Base-by-base conservation (phyloP, 2,329 filamentous ascomycete species). In the Sordariomycetes sp. region DNA sequence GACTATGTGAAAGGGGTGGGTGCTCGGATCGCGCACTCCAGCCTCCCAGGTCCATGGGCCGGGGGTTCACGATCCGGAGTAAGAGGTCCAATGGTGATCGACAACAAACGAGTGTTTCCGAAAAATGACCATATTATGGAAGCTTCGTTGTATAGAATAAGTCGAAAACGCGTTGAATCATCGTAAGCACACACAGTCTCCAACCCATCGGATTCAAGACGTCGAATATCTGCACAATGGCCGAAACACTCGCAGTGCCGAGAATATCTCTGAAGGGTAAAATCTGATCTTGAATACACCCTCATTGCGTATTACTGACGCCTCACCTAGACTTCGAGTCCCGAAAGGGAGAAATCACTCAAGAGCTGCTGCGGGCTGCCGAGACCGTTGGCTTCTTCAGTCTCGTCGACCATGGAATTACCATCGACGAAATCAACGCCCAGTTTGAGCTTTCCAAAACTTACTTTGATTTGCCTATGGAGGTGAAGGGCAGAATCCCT, bases 341-440 rank as follows among this genome's bases (percentile, higher is more conserved):
- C 8, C 61, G 68, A 27, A 61, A 67, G 43, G 57, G 66, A 30
- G 53, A 63, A 21, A 72, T 72, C 39, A 68, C 65, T 1, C 34
- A 46, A 3, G 49, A 72, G 37, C 56, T 72, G 9, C 50, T 68
- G 33, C 36, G 59, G 21, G 68, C 68, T 3, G 65, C 68, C 2
- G 66, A 71, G 39, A 66, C 65, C 20, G 61, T 63, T 23, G 68
- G 69, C 8, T 72, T 73, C 55, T 73, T 74, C 49, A 65, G 60
- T 23, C 40, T 72, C 3, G 49, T 42, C 2, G 40, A 42, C 36
- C 40, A 42, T 17, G 40, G 40, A 5, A 42, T 42, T 18, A 32
- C 33, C 19, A 18, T 40, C 17, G 64, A 68, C 32, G 70, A 68
- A 38, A 42, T 48, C 4, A 55, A 42, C 4, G 18, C 21, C 2